Evolutionary conservation across 2,329 filamentous ascomycete species (phyloP).

Genomic region (Diaporthe australafricana): DNA sequence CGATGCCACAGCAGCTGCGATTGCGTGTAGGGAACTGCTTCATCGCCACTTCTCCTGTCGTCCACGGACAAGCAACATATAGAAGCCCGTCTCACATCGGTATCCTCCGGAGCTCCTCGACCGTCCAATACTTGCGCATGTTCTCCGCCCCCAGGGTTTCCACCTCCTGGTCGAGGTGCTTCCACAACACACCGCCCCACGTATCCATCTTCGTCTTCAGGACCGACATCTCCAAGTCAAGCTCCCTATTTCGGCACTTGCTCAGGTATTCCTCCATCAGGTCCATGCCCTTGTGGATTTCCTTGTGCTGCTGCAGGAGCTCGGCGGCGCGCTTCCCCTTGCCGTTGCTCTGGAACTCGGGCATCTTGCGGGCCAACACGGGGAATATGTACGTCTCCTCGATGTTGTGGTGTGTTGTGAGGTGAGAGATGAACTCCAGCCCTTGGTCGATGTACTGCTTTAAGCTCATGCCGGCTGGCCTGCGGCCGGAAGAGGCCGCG

Average conservation of each 20-base stretch:
- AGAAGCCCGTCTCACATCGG: conserved; percentile 65
- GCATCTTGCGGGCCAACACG: conserved; percentile 80
- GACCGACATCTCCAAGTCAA: conserved; percentile 65
- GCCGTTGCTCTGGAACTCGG: conserved; percentile 70
- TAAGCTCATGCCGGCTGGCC: conserved; percentile 73
- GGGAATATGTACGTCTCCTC: conserved; percentile 89
- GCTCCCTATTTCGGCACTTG: conserved; percentile 71
- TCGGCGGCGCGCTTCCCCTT: conserved; percentile 48
- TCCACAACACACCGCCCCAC: conserved; percentile 84
- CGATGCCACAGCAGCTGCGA: neutral
- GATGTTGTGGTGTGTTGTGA: conserved; percentile 84
- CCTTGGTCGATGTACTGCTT: conserved; percentile 76
- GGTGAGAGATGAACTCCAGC: conserved; percentile 75
- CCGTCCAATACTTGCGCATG: conserved; percentile 85
- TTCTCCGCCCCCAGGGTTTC: conserved; percentile 82
- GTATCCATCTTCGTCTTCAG: conserved; percentile 79
- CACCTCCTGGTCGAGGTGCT: conserved; percentile 88
- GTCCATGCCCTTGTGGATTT: conserved; percentile 83
- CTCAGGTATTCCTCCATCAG: conserved; percentile 74
- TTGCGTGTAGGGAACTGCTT: neutral
- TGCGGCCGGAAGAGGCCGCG: conserved; percentile 69
- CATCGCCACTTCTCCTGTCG: neutral
- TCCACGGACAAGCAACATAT: neutral
- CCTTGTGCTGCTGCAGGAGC: conserved; percentile 78
- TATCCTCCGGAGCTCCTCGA: conserved; percentile 78